Evolutionary conservation across 1,139 yeast genomes (phyloP), one percentile per base, ranked within the genome.

Genomic region (Blastobotrys illinoisensis): DNA sequence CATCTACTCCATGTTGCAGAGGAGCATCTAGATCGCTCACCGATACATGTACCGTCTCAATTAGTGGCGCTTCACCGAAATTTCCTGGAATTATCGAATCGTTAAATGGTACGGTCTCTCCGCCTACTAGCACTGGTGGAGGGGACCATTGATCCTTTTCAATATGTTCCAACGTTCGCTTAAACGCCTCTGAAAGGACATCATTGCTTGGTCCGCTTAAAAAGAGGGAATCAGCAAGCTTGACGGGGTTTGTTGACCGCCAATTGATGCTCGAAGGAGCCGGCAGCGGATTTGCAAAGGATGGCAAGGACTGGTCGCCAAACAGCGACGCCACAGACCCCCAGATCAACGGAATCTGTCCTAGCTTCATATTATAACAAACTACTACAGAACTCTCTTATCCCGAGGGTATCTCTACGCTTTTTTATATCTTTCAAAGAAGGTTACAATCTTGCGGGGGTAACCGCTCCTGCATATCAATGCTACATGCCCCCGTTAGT

Each of bases 1-100:
- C 80, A 59, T 76, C 71, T 18, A 76, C 78, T 3, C 76, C 78
- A 44, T 71, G 63, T 59, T 74, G 77, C 51, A 77, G 64, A 36
- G 67, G 72, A 7, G 73, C 72, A 13, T 64, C 61, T 49, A 58
- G 52, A 54, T 74, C 71, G 1, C 48, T 47, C 3, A 28, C 50
- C 1, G 57, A 59, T 21, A 74, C 60, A 1, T n/a, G 19, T 14
- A 58, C 49, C 1, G 43, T 46, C 21, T 50, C 45, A 36, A 50
- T 28, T 16, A 13, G 3, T 5, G 19, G 19, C 45, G 13, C 4
- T 43, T 43, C 11, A 9, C 18, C 45, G 18, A 16, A 19, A n/a
- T 43, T 16, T 3, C 18, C 9, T 43, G 21, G 45, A 19, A 16
- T 16, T 9, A 16, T 19, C 21, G 45, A 43, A 5, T 19, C 45